Evolutionary conservation across 345 rosid genomes (phyloP), one percentile per base, ranked within the genome.

Genomic region (Salix exigua): DNA sequence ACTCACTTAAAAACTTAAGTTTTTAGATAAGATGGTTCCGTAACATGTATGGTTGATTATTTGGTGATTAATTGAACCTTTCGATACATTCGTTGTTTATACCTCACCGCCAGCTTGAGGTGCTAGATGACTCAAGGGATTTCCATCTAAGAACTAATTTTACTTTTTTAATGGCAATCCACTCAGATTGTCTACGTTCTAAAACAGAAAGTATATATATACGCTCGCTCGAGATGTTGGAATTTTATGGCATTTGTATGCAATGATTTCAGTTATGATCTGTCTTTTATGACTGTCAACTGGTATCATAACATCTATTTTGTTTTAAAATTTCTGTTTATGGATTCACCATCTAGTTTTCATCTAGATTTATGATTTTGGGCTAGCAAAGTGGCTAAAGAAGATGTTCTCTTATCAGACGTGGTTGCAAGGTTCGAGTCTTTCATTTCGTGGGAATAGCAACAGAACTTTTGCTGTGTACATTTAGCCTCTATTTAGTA

Each of bases 321-420:
- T 33, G 35, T 73, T 70, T 19, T 66, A 51, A 62, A 55, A 30
- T 19, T 48, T n/a, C 31, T 33, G 33, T 63, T 70, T 64, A 73
- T 74, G 74, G 81, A 78, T 75, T 68, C 46, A 18, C 35, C 61
- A 60, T 16, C 18, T 17, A 18, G 66, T 75, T 73, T 64, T 73
- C 11, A 66, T 76, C 62, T 83, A 91, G 96, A 95, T 95, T 71
- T 93, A 97, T 63, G 98, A 95, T 86, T 95, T 95, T 9, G 99
- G 98, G 62, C 86, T 93, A 58, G 97, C 99, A 14, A 95, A 91
- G 84, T 95, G 99, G 99, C 92, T 95, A 31, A 31, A 31, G 33
- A 31, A 31, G 33, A 31, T 31, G 19, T 7, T 55, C 11, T 53
- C n/a, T 53, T 7, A 7, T 53, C n/a, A 21, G 61, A 21, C 11